Evolutionary conservation across 2,329 filamentous ascomycete genomes (phyloP).

Genomic region (Talaromyces amestolkiae): DNA sequence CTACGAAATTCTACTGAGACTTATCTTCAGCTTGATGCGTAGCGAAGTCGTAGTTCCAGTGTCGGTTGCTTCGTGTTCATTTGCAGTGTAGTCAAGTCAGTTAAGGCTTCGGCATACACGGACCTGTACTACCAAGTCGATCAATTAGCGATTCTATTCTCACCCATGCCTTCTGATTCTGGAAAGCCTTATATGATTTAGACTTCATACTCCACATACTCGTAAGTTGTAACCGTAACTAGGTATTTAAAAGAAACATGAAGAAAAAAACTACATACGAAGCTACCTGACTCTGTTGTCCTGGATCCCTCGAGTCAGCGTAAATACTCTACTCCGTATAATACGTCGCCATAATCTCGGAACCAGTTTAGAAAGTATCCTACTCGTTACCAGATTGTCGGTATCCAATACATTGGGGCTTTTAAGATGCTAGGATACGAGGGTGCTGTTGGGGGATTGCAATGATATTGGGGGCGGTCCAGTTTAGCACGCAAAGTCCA

Average conservation of each 20-base stretch:
- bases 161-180: background rate
- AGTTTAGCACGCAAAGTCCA: background rate
- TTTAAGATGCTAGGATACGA: background rate
- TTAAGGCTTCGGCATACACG: background rate
- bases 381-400: constrained; percentile 8
- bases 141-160: background rate
- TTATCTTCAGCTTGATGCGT: no score
- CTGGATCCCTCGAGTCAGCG: background rate
- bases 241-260: background rate
- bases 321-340: background rate
- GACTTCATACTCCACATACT: background rate
- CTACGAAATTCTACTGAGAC: no score
- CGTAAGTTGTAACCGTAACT: background rate
- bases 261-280: background rate
- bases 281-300: background rate
- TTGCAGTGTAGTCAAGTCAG: background rate
- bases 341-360: background rate
- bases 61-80: no score
- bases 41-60: no score
- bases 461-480: background rate
- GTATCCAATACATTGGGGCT: background rate
- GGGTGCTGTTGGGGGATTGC: background rate
- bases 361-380: background rate
- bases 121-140: background rate
- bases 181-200: background rate